Evolutionary conservation across 768 basidiomycete species (phyloP).

Genomic region (Galerina sulciceps): DNA sequence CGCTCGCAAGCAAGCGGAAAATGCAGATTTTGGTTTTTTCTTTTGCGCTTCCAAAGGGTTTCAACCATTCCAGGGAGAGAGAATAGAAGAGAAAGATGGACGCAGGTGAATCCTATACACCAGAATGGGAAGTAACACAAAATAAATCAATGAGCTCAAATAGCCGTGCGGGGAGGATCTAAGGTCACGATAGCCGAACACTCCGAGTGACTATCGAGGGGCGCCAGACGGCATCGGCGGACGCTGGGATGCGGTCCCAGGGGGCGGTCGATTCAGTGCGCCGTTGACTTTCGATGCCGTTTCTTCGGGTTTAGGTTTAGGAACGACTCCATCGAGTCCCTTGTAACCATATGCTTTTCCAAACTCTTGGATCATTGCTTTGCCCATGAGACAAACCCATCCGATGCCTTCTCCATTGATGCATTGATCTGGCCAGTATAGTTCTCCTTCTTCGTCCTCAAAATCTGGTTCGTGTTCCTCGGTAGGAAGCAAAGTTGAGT

Average conservation of each 20-base stretch:
- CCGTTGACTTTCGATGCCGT: constrained; percentile 15
- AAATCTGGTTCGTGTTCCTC: constrained; percentile 84
- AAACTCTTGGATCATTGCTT: constrained; percentile 84
- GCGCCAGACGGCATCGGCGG: constrained; percentile 10
- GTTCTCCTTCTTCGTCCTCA: constrained; percentile 84
- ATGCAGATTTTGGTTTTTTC: constrained; percentile 15
- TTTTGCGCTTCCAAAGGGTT: constrained; percentile 14
- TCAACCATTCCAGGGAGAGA: constrained; percentile 9
- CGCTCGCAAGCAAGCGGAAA: constrained; percentile 16
- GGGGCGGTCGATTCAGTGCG: constrained; percentile 3
- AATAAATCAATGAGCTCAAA: constrained; percentile 18
- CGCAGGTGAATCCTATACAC: constrained; percentile 17
- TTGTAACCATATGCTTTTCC: constrained; percentile 76
- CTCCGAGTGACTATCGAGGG: constrained; percentile 17
- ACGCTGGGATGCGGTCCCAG: constrained; percentile 9
- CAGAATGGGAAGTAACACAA: constrained; percentile 15
- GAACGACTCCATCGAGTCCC: constrained; percentile 74
- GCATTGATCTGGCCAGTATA: constrained; percentile 83
- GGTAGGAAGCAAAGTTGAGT: constrained; percentile 59
- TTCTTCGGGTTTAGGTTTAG: constrained; percentile 55
- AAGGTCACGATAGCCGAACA: constrained; percentile 8
- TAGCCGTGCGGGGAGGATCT: constrained; percentile 9
- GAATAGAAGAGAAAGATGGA: constrained; percentile 3
- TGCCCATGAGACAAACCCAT: constrained; percentile 88
- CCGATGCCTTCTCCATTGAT: constrained; percentile 79